Percentiles rank a stretch among this genome's conserved stretches.
phyloP scores from a whole-genome alignment of 257 asterid genomes.

The Jaltomata sinuosa region DNA sequence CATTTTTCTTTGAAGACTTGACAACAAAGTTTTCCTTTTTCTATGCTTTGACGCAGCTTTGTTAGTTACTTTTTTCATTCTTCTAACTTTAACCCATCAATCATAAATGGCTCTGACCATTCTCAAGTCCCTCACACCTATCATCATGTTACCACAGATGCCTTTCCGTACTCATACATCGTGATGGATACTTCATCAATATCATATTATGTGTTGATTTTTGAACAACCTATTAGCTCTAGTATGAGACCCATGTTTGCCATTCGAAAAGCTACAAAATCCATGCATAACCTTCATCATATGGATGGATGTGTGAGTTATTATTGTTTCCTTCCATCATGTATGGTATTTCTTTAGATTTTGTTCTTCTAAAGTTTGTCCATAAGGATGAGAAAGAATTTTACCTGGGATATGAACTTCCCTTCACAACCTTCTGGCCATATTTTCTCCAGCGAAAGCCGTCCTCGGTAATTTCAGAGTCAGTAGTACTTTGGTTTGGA shows the following conservation, averaged over 20 bases:
- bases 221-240: neutral
- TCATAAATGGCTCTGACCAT: neutral
- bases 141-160: neutral
- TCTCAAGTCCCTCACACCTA: neutral
- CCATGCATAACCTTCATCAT: neutral
- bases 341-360: neutral
- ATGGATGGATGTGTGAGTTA: neutral
- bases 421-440: conserved; percentile 84
- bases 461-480: conserved; percentile 38
- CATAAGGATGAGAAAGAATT: neutral
- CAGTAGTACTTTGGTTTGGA: conserved; percentile 18
- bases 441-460: conserved; percentile 93
- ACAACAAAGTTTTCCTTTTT: neutral
- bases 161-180: neutral
- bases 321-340: neutral
- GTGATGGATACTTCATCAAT: neutral
- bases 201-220: neutral
- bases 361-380: neutral
- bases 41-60: neutral
- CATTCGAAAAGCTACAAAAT: neutral
- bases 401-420: conserved; percentile 75
- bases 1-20: neutral
- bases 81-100: neutral
- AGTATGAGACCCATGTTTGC: neutral
- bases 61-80: neutral